These are phyloP conservation scores for Mimosa bimucronata DNA, from an alignment of 306 rosid species.

Conservation along the genomic window DNA sequence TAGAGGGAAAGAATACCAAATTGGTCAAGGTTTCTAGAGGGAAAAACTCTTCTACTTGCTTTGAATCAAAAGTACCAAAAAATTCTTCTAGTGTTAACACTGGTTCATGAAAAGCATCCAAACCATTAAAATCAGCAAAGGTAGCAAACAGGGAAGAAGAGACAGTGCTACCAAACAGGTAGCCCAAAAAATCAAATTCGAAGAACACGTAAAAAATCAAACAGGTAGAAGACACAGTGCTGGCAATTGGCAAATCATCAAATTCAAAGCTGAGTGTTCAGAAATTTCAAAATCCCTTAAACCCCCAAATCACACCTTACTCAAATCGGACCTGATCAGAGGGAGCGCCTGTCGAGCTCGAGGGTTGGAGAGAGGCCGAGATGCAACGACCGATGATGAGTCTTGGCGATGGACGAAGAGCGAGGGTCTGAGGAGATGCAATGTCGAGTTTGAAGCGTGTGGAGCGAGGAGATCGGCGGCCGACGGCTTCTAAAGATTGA, in stretches of 20 bases:
- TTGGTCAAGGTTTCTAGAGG: conserved; percentile 48
- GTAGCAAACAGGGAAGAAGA: conserved; percentile 45
- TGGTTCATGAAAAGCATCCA: conserved; percentile 42
- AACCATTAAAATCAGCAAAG: conserved; percentile 42
- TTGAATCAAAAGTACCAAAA: conserved; percentile 30
- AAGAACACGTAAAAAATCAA: conserved; percentile 53
- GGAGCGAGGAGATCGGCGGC: no score
- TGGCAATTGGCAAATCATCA: conserved; percentile 54
- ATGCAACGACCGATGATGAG: no score
- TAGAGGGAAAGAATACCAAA: conserved; percentile 53
- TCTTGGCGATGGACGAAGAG: no score
- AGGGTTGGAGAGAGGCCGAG: no score
- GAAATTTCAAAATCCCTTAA: no score
- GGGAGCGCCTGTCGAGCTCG: no score
- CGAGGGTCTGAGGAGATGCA: no score
- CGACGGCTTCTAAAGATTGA: no score
- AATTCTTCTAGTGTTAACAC: conserved; percentile 37
- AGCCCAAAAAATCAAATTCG: no score
- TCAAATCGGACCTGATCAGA: no score
- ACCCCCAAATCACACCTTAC: no score
- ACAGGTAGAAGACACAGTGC: conserved; percentile 43
- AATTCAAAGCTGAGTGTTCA: conserved; percentile 68
- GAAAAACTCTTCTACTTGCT: conserved; percentile 47
- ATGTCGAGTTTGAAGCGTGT: no score
- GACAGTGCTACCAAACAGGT: conserved; percentile 43